phyloP scores from a whole-genome alignment of 78 protist genomes.

The Isochrysis galbana region DNA sequence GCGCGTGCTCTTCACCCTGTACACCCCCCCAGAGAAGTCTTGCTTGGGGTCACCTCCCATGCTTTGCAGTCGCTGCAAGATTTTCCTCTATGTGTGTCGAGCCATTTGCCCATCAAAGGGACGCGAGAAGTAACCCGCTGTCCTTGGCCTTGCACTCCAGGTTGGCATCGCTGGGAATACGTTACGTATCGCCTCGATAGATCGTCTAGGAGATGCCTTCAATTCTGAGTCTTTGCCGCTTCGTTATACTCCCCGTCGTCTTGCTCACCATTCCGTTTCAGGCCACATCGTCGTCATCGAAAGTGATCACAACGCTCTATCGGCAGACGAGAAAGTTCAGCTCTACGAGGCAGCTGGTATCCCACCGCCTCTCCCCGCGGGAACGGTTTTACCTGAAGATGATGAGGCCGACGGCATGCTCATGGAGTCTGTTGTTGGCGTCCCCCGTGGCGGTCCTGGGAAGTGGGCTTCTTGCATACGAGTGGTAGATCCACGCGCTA shows the following conservation, averaged over 20 bases:
- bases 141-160: too few species aligned
- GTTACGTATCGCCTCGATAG: conserved; percentile 75
- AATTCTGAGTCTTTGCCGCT: conserved; percentile 52
- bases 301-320: conserved; percentile 70
- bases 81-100: too few species aligned
- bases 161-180: conserved; percentile 79
- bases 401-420: conserved; percentile 49
- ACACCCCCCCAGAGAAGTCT: too few species aligned
- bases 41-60: too few species aligned
- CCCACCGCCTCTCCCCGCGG: not conserved
- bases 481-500: conserved; percentile 60
- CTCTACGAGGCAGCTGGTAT: conserved; percentile 8
- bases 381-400: not conserved
- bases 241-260: not conserved
- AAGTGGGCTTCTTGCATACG: conserved; percentile 85
- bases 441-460: conserved; percentile 57
- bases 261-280: not conserved
- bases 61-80: too few species aligned
- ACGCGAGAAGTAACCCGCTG: too few species aligned
- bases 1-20: too few species aligned
- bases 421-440: conserved; percentile 36
- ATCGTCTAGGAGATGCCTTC: conserved; percentile 80
- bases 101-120: too few species aligned
- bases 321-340: conserved; percentile 38
- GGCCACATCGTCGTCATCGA: conserved; percentile 66